A percentile compares a stretch with the other conserved stretches of the same genome.
Conservation (phyloP, 495 filamentous ascomycete genomes). For the Penicillium pancosmium region DNA sequence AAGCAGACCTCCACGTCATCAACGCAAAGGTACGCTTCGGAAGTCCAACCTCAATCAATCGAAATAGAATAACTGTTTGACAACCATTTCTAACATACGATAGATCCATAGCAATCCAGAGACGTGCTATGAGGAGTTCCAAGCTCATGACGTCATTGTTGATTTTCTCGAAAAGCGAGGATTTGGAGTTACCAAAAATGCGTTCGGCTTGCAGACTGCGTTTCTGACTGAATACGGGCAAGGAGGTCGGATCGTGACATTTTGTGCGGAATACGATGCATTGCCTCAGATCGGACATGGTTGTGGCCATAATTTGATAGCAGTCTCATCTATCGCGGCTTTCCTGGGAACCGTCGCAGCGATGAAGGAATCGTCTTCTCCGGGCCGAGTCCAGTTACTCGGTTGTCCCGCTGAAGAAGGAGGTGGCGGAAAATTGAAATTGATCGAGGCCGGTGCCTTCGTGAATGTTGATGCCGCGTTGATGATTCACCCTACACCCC, state of each 20-base stretch:
- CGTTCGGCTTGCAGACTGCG: constrained; percentile 27
- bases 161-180: constrained; percentile 46
- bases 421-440: constrained; percentile 64
- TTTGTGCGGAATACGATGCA: constrained; percentile 46
- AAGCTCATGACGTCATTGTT: constrained; percentile 54
- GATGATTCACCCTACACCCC: constrained; percentile 44
- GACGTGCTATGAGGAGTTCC: constrained; percentile 51
- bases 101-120: constrained; percentile 48
- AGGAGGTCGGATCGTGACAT: constrained; percentile 28
- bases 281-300: constrained; percentile 60
- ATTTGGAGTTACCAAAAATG: constrained; percentile 51
- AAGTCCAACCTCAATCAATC: neutral
- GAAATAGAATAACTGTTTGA: too few species aligned
- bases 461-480: constrained; percentile 57
- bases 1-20: neutral
- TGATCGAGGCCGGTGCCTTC: constrained; percentile 61
- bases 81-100: neutral
- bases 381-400: constrained; percentile 58
- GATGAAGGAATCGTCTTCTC: constrained; percentile 38
- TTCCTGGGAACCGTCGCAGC: constrained; percentile 51
- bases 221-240: constrained; percentile 26
- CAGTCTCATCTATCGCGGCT: constrained; percentile 54
- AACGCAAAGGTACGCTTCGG: neutral
- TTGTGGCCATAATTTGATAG: constrained; percentile 67
- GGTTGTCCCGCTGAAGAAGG: constrained; percentile 69